These are phyloP conservation scores for Puccinia hordei DNA, from an alignment of 1,284 basidiomycete genomes.

Conservation along the genomic window DNA sequence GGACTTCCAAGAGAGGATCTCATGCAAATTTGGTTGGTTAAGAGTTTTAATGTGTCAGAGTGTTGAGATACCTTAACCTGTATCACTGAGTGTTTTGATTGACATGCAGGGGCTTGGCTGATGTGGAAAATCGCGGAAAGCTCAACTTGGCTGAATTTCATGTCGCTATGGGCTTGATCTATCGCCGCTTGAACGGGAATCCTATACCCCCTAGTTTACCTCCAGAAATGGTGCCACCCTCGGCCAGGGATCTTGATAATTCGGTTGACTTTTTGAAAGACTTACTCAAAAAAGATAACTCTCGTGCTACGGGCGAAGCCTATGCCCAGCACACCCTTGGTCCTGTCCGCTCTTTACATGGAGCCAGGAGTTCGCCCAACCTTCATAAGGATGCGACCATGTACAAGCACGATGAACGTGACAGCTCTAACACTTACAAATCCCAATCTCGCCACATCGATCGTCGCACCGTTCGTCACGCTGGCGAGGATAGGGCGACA, in stretches of 20 bases:
- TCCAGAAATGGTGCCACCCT: constrained; percentile 86
- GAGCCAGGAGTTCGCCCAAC: constrained; percentile 61
- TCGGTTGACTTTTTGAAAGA: constrained; percentile 90
- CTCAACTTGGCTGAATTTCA: constrained; percentile 96
- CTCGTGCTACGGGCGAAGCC: constrained; percentile 52
- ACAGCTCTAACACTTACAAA: constrained; percentile 70
- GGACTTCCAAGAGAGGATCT: constrained; percentile 85
- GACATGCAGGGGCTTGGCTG: constrained; percentile 74
- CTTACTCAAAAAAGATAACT: constrained; percentile 82
- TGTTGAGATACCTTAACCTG: not conserved
- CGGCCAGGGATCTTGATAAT: constrained; percentile 82
- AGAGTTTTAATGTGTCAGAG: not conserved
- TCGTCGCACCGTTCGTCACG: constrained; percentile 76
- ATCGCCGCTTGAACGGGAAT: constrained; percentile 88
- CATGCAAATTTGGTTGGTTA: constrained; percentile 84
- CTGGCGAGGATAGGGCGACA: constrained; percentile 70
- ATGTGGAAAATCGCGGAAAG: constrained; percentile 86
- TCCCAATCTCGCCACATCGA: constrained; percentile 86
- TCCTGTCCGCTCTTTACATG: constrained; percentile 46
- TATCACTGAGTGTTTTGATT: constrained; percentile 10
- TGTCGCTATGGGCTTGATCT: constrained; percentile 97
- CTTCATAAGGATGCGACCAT: constrained; percentile 82
- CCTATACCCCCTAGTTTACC: constrained; percentile 84
- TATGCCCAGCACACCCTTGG: constrained; percentile 47
- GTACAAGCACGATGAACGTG: constrained; percentile 77